A percentile compares a stretch with the other conserved stretches of the same genome.
phyloP scores from a whole-genome alignment of 257 asterid genomes.

The Capsicum pubescens region DNA sequence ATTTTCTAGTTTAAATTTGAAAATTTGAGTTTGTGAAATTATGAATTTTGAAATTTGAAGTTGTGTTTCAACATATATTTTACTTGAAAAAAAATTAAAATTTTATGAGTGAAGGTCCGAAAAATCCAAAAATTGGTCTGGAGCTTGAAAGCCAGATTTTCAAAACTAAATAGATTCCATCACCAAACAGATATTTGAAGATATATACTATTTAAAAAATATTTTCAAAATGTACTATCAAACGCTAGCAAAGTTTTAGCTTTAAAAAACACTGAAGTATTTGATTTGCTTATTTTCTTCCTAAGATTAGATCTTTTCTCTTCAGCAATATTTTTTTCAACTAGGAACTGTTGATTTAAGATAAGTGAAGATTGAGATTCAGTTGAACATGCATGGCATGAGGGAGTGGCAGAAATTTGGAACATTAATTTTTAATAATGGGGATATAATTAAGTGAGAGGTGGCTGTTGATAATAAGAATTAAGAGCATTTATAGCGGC shows the following conservation, averaged over 20 bases:
- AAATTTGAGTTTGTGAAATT: no score
- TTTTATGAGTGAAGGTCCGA: background rate
- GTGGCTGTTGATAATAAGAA: background rate
- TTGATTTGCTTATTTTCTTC: background rate
- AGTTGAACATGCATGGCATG: background rate
- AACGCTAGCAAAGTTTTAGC: no score
- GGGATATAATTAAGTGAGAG: background rate
- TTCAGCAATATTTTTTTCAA: background rate
- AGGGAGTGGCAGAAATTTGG: background rate
- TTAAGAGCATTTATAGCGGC: slow-evolving; percentile 22
- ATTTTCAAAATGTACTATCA: background rate
- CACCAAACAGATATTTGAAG: background rate
- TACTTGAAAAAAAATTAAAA: background rate
- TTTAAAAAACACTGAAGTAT: background rate
- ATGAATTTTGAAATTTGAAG: no score
- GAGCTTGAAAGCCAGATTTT: no score
- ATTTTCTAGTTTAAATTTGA: no score
- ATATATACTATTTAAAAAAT: background rate
- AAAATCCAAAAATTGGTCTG: background rate
- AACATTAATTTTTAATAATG: background rate
- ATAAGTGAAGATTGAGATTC: background rate
- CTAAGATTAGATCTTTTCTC: background rate
- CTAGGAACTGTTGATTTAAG: background rate
- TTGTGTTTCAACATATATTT: no score
- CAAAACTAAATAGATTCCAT: background rate